Evolutionary conservation across 225 moss, liverwort and hornwort genomes (phyloP).

Genomic region (Asterella californica): DNA sequence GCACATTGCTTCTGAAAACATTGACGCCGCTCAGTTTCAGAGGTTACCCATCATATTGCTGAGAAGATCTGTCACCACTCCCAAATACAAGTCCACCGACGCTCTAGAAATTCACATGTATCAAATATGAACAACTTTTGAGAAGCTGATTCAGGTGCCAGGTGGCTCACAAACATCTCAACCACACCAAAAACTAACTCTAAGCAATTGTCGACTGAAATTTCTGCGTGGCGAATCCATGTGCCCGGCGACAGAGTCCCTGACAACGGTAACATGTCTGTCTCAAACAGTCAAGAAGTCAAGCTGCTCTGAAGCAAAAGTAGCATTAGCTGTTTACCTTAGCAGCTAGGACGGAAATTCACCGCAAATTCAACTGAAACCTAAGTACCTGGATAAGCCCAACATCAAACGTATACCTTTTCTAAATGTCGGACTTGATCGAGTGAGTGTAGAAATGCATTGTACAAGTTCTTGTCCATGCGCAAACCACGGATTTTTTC

Average conservation of each 20-base stretch:
- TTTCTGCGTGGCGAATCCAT: neutral
- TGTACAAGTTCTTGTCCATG: constrained; percentile 72
- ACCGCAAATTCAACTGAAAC: no score
- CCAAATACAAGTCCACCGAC: constrained; percentile 51
- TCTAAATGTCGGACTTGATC: constrained; percentile 81
- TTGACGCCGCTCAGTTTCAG: neutral
- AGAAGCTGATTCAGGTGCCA: neutral
- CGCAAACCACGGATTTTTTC: no score
- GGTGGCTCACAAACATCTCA: neutral
- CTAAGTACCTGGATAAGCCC: constrained; percentile 52
- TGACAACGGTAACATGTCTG: neutral
- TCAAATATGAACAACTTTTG: neutral
- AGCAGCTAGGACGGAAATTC: neutral
- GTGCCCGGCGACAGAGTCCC: neutral
- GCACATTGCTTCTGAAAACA: neutral
- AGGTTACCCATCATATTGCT: constrained; percentile 40
- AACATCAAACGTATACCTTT: no score
- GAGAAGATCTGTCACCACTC: constrained; percentile 33
- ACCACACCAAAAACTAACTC: neutral
- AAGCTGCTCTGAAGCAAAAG: neutral
- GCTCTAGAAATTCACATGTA: constrained; percentile 23
- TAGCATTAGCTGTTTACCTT: neutral
- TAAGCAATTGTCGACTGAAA: no score
- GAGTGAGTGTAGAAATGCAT: constrained; percentile 64
- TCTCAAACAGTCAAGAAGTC: neutral